Evolutionary conservation across 2,329 filamentous ascomycete genomes (phyloP).

Genomic region (Conoideocrella luteorostrata): DNA sequence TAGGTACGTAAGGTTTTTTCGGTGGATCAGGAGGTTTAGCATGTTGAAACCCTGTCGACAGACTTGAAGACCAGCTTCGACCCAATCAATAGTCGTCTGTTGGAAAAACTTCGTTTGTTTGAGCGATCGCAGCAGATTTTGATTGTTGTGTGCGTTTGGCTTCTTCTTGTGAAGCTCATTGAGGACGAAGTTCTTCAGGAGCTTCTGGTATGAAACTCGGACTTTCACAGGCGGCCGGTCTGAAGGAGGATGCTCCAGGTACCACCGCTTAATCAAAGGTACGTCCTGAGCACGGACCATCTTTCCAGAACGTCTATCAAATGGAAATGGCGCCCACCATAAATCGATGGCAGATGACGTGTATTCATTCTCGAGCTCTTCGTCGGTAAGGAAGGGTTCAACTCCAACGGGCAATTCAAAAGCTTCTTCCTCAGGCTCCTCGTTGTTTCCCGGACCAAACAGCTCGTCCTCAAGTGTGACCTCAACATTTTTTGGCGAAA

Average conservation of each 20-base stretch:
- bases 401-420: constrained; percentile 76
- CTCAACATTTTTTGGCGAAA: constrained; percentile 89
- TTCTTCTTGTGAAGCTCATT: constrained; percentile 96
- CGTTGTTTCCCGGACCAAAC: constrained; percentile 73
- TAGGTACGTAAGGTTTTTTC: constrained; percentile 96
- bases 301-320: constrained; percentile 84
- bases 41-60: constrained; percentile 99
- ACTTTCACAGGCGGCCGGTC: constrained; percentile 89
- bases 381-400: constrained; percentile 83
- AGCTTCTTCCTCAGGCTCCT: constrained; percentile 68
- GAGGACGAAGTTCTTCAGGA: constrained; percentile 90
- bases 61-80: constrained; percentile 95
- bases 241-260: constrained; percentile 87
- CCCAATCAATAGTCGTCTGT: constrained; percentile 98
- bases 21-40: constrained; percentile 93
- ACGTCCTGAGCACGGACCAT: constrained; percentile 98
- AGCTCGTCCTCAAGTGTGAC: constrained; percentile 89
- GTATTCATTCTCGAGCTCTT: constrained; percentile 82
- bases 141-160: constrained; percentile 91
- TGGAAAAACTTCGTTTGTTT: constrained; percentile 99
- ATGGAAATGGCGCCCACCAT: constrained; percentile 98
- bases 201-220: constrained; percentile 94
- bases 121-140: constrained; percentile 80
- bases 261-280: constrained; percentile 95
- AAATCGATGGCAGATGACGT: constrained; percentile 86